Evolutionary conservation across 345 rosid genomes (phyloP), one percentile per base, ranked within the genome.

Genomic region (Sisymbrium irio): DNA sequence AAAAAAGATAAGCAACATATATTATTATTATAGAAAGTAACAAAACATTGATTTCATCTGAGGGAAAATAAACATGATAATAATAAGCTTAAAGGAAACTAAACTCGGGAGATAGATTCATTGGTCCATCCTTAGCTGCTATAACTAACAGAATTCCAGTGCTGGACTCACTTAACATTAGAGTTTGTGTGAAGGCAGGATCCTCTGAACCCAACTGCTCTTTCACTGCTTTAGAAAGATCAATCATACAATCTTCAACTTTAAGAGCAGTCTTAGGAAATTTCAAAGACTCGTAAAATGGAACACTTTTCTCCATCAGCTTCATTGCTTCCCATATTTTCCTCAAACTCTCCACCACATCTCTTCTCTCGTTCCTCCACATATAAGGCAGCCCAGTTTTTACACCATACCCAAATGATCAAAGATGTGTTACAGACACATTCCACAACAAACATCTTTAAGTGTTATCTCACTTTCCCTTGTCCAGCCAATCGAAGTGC

Each of bases 251-350:
- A 60, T 88, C 96, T 77, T 85, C 96, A 12, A 86, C 83, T 15
- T 77, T 88, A 12, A 81, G 54, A 14, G 88, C 91, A 36, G 85
- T 74, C 72, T n/a, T 56, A 0, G 96, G 79, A 78, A 90, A 58
- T 67, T 82, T 86, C 62, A 92, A 22, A 0, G 91, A 80, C 84
- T 88, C 92, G 58, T 92, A 91, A 84, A 90, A 89, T 0, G 96
- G 91, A 25, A 91, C 86, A 32, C 90, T 84, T 66, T 86, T 90
- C 85, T 93, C 98, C 97, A 89, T 91, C 76, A 84, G 85, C 86
- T 88, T 93, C 82, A 93, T 85, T 11, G 96, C 97, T 82, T 91
- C 92, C 98, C 98, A 93, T 78, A 91, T 96, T 67, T 93, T 93
- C 77, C 87, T 90, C 85, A 91, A 67, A 71, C 96, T 93, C 59